Evolutionary conservation across 768 basidiomycete species (phyloP).

Genomic region (Amanita inopinata): DNA sequence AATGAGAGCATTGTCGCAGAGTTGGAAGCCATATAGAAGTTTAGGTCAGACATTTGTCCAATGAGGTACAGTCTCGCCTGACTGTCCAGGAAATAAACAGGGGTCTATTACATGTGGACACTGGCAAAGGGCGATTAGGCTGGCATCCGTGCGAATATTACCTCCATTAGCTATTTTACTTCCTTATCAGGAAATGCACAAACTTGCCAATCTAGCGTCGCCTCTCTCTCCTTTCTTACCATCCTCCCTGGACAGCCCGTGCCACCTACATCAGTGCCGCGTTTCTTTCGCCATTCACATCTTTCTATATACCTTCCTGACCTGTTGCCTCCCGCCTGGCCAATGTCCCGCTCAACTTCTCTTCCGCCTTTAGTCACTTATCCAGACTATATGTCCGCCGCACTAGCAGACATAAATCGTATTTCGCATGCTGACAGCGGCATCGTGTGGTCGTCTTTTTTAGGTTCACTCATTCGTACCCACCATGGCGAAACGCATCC

Average conservation of each 20-base stretch:
- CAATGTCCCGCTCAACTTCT: too few species aligned
- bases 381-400: too few species aligned
- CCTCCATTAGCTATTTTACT: not conserved
- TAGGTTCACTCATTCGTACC: too few species aligned
- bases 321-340: too few species aligned
- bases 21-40: constrained; percentile 78
- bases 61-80: constrained; percentile 2
- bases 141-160: not conserved
- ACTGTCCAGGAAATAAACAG: constrained; percentile 22
- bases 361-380: too few species aligned
- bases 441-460: too few species aligned
- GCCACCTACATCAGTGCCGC: too few species aligned
- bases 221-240: not conserved
- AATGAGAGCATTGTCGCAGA: constrained; percentile 68
- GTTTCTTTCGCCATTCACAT: too few species aligned
- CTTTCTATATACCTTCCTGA: too few species aligned
- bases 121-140: constrained; percentile 36
- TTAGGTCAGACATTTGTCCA: constrained; percentile 38
- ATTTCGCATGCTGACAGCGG: too few species aligned
- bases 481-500: too few species aligned
- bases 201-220: not conserved
- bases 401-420: too few species aligned
- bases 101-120: constrained; percentile 86
- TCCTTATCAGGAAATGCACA: not conserved
- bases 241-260: not conserved